Conservation (phyloP, 139 green algal genomes). For the Coelastrella sp. region DNA sequence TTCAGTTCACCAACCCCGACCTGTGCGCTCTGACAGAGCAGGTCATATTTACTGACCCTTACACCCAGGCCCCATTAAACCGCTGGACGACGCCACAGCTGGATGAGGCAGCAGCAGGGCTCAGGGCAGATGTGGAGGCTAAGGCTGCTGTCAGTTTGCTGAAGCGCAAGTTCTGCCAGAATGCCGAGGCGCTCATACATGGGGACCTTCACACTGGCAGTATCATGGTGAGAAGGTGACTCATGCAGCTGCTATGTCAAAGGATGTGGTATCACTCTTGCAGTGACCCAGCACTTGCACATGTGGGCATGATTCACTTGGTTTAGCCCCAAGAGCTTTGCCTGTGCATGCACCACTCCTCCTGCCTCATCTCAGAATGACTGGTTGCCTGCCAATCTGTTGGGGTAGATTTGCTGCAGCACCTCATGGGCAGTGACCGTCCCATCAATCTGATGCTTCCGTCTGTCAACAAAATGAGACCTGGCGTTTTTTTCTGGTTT, state of each 20-base stretch:
- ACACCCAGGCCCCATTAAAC: constrained; percentile 66
- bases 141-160: constrained; percentile 77
- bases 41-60: constrained; percentile 97
- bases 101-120: constrained; percentile 73
- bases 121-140: constrained; percentile 77
- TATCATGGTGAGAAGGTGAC: constrained; percentile 32
- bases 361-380: too few relatives aligned
- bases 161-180: constrained; percentile 85
- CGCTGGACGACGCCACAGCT: constrained; percentile 87
- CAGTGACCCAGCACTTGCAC: too few relatives aligned
- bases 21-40: constrained; percentile 96
- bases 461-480: too few relatives aligned
- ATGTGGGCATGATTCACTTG: too few relatives aligned
- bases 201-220: constrained; percentile 95
- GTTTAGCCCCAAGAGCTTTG: too few relatives aligned
- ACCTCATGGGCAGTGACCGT: neutral
- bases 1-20: constrained; percentile 82
- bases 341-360: too few relatives aligned
- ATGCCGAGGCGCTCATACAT: constrained; percentile 91
- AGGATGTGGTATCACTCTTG: too few relatives aligned
- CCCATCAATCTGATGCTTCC: neutral
- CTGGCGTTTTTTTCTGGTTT: neutral
- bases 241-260: too few relatives aligned
- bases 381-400: too few relatives aligned
- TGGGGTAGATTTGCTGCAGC: neutral